phyloP scores from a whole-genome alignment of 2,329 filamentous ascomycete genomes.

The Ophiostoma australiae region DNA sequence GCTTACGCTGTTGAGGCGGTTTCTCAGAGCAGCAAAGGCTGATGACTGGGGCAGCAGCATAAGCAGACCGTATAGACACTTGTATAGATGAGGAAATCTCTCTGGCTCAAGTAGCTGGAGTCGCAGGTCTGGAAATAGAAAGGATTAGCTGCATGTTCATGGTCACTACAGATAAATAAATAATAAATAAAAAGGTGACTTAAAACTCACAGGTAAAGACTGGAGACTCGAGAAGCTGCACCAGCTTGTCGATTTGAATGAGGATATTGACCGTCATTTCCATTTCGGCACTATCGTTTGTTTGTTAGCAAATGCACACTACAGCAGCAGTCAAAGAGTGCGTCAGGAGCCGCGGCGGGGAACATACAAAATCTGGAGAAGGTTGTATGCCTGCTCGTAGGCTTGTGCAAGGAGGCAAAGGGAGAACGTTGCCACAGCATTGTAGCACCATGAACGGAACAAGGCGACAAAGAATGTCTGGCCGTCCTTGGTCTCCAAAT shows the following conservation, averaged over 20 bases:
- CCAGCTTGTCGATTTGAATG: constrained; percentile 97
- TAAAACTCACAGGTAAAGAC: constrained; percentile 84
- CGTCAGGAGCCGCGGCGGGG: neutral
- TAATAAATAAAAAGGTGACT: neutral
- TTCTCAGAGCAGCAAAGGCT: constrained; percentile 93
- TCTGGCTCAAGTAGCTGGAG: constrained; percentile 94
- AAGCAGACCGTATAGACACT: constrained; percentile 91
- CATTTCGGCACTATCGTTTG: constrained; percentile 67
- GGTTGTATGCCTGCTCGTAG: constrained; percentile 95
- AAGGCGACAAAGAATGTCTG: constrained; percentile 92
- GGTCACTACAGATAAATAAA: neutral
- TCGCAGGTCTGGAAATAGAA: constrained; percentile 64
- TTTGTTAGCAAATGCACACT: neutral
- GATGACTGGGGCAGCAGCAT: constrained; percentile 99
- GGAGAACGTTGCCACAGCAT: constrained; percentile 95
- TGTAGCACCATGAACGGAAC: constrained; percentile 97
- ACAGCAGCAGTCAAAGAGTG: neutral
- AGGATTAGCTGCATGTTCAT: neutral
- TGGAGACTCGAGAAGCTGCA: constrained; percentile 92
- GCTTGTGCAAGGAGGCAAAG: constrained; percentile 92
- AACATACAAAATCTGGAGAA: constrained; percentile 86
- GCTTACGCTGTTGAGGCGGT: constrained; percentile 92
- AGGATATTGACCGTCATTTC: constrained; percentile 99
- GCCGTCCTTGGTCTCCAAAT: constrained; percentile 86
- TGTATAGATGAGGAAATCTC: constrained; percentile 90